Evolutionary conservation across 2,329 filamentous ascomycete genomes (phyloP), one percentile per base, ranked within the genome.

Genomic region (Xylariaceae sp.): DNA sequence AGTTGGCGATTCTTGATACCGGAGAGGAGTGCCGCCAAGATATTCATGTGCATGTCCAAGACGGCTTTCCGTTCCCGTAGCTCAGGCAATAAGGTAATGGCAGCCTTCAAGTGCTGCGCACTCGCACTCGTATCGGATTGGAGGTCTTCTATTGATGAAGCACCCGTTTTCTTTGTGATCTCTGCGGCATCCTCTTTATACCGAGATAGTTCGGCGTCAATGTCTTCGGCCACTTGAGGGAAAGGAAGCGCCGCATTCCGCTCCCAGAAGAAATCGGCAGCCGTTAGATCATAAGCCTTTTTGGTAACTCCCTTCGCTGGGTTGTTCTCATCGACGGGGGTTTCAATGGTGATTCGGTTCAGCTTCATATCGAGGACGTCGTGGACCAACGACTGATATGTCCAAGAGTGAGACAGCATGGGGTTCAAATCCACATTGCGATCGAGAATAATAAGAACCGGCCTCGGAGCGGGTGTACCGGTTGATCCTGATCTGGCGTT

Each of bases 11-110:
- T 90, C 72, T 97, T 97, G 74, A 97, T 96, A 1, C 92, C 92
- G 0, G 78, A 81, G 47, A 87, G 71, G 2, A 87, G 73, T 0
- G 90, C 90, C 1, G 92, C 93, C 2, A 95, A 81, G 60, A 97
- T 96, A 72, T 96, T 97, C 94, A 99, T 99, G 74, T 99, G 94
- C 89, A 97, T 97, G 72, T 97, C 94, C 4, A 99, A 82, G 17
- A 88, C 83, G n/a, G 88, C 87, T 73, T 99, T 99, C 60, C 94
- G 87, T 74, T 97, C 94, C 64, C 92, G 83, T 66, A 99, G 80
- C 73, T 97, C 93, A 0, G 94, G 95, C 11, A 99, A 80, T 18
- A 96, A 78, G 0, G 93, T 96, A 68, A 99, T 96, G 10, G 93
- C 95, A 2, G 92, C 91, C 75, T 97, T 99, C 51, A 99, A 82